Percentiles rank a stretch among this genome's conserved stretches.
phyloP scores from a whole-genome alignment of 768 basidiomycete genomes.

The Lactarius tabidus region DNA sequence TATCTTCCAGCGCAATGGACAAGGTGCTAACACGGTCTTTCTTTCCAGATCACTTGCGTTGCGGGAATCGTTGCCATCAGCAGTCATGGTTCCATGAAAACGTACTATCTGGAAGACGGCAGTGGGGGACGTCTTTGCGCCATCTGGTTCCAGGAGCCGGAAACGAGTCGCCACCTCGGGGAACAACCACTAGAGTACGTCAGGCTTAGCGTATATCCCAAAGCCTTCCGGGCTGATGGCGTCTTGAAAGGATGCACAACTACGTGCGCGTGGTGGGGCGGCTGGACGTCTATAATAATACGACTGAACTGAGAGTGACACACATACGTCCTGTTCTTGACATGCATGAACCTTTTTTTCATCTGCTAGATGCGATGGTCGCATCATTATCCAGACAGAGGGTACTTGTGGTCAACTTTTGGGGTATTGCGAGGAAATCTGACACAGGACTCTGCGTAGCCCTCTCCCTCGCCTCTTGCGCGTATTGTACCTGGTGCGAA shows the following conservation, averaged over 20 bases:
- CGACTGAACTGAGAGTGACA: constrained; percentile 39
- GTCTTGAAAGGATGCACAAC: background rate
- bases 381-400: constrained; percentile 35
- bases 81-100: background rate
- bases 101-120: constrained; percentile 38
- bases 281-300: constrained; percentile 32
- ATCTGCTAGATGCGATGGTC: constrained; percentile 42
- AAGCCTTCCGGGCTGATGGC: background rate
- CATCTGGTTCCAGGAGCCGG: background rate
- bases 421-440: background rate
- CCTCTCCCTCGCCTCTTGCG: background rate
- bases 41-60: constrained; percentile 46
- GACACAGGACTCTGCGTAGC: background rate
- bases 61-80: constrained; percentile 37
- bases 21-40: background rate
- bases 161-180: background rate
- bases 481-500: background rate
- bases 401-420: constrained; percentile 29
- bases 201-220: background rate
- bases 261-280: constrained; percentile 18
- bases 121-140: constrained; percentile 27
- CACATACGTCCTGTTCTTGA: constrained; percentile 40
- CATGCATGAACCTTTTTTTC: constrained; percentile 45
- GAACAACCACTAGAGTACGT: background rate
- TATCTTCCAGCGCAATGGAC: background rate